Conservation (phyloP, 257 asterid species). For the Rehmannia glutinosa region DNA sequence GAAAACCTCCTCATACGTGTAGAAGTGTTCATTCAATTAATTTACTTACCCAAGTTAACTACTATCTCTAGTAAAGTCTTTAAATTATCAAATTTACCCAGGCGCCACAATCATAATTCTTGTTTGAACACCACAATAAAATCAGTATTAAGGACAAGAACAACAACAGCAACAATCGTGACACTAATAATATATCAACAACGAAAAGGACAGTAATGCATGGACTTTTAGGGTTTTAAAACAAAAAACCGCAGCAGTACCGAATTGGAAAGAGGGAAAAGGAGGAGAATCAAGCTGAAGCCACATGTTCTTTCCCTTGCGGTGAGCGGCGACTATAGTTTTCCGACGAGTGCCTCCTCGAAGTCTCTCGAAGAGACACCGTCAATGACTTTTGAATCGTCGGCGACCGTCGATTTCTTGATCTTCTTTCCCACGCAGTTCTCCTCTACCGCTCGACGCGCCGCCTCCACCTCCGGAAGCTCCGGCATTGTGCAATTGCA, state of each 20-base stretch:
- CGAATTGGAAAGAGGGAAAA: slow-evolving; percentile 91
- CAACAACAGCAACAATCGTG: neutral
- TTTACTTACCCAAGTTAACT: slow-evolving; percentile 11
- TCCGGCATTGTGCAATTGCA: slow-evolving; percentile 67
- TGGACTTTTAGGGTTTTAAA: slow-evolving; percentile 26
- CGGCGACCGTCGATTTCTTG: slow-evolving; percentile 55
- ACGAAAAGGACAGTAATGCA: neutral
- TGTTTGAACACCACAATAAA: neutral
- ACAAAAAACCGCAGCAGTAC: slow-evolving; percentile 30
- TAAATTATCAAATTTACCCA: neutral
- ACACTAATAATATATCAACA: neutral
- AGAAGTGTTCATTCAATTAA: neutral
- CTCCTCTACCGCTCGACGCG: slow-evolving; percentile 82
- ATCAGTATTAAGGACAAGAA: neutral
- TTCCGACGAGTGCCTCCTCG: slow-evolving; percentile 79
- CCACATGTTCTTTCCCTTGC: slow-evolving; percentile 99
- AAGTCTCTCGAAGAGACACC: slow-evolving; percentile 71
- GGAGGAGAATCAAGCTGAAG: slow-evolving; percentile 91
- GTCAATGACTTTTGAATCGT: slow-evolving; percentile 80
- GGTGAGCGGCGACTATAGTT: slow-evolving; percentile 79
- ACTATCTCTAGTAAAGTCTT: neutral
- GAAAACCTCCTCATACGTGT: neutral
- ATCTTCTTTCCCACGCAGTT: slow-evolving; percentile 84
- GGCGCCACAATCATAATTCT: neutral
- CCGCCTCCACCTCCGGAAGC: slow-evolving; percentile 98